Base-by-base conservation (phyloP, 2,329 filamentous ascomycete species). In the Emergomyces africanus region DNA sequence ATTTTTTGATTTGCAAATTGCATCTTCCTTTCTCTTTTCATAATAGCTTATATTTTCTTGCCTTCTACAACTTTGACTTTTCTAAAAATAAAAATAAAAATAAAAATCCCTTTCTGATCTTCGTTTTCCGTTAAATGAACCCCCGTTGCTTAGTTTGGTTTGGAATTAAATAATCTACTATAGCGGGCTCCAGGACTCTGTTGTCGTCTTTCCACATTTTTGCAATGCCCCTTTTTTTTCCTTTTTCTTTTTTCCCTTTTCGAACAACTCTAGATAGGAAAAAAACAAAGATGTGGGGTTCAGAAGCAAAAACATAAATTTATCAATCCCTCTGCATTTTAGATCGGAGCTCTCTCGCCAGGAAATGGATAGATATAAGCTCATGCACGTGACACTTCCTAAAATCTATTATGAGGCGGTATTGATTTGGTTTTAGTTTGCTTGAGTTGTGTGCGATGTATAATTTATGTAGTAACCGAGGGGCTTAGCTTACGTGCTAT, bases 181-280 rank as follows among this genome's bases (percentile, higher is more conserved):
- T 39, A 35, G 23, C 50, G 37, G 37, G 30, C 33, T 5, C 50
- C 30, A 23, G 37, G 30, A n/a, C 33, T 12, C 50, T 50, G 48
- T 50, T 50, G 14, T 30, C 12, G 15, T n/a, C 25, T 50, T 50
- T 12, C 5, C 8, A 28, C 20, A 48, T 25, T 37, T 51, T 18
- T n/a, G n/a, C 46, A 58, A n/a, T n/a, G n/a, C n/a, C n/a, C n/a
- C n/a, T n/a, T 30, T 30, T 30, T 3, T 30, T 30, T 3, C 56
- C 61, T 60, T 60, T 57, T 62, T 33, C 23, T 42, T 56, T 44
- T 41, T 49, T 51, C 48, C 39, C 1, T 55, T 39, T 23, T 41
- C 39, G 12, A 10, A 39, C 10, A 15, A 2, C 18, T 23, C 20
- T 46, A 46, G 42, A 46, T 25, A 25, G 20, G 20, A 14, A 15